Evolutionary conservation across 106 monocot species (phyloP).

Genomic region (Alisma plantagoaquatica): DNA sequence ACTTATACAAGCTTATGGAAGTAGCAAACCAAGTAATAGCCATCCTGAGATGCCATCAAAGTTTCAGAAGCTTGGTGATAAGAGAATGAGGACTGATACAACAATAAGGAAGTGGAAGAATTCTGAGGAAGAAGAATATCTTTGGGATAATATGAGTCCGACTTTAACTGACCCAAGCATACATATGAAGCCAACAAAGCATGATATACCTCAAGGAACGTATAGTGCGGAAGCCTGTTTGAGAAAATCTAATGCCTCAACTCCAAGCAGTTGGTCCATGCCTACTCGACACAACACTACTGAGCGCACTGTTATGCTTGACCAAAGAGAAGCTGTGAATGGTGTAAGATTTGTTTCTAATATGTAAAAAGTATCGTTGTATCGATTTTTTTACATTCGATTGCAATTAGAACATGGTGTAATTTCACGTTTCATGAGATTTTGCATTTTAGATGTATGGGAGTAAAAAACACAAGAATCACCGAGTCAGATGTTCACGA

Average conservation of each 20-base stretch:
- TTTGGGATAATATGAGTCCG: conserved; percentile 97
- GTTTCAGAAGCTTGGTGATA: conserved; percentile 31
- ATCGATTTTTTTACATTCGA: too few species aligned
- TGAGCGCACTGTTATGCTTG: too few species aligned
- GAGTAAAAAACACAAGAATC: too few species aligned
- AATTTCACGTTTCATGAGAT: too few species aligned
- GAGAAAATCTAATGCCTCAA: conserved; percentile 16
- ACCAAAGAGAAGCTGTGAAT: too few species aligned
- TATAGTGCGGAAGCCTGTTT: conserved; percentile 19
- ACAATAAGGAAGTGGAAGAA: conserved; percentile 55
- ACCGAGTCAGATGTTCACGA: too few species aligned
- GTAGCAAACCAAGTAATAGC: conserved; percentile 29
- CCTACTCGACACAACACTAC: not conserved
- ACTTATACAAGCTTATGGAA: conserved; percentile 86
- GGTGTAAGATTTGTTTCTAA: too few species aligned
- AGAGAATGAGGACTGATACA: conserved; percentile 29
- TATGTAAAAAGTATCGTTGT: too few species aligned
- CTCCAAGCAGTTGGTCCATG: conserved; percentile 3
- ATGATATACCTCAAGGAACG: conserved; percentile 16
- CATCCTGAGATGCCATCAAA: conserved; percentile 42
- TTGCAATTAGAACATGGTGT: too few species aligned
- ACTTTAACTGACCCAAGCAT: conserved; percentile 37
- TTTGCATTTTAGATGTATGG: too few species aligned
- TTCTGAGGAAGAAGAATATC: conserved; percentile 91
- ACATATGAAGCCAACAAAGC: conserved; percentile 19